A percentile compares a stretch with the other conserved stretches of the same genome.
Evolutionary conservation across 2,329 filamentous ascomycete genomes (phyloP).

Genomic region (Huntiella bhutanensis): DNA sequence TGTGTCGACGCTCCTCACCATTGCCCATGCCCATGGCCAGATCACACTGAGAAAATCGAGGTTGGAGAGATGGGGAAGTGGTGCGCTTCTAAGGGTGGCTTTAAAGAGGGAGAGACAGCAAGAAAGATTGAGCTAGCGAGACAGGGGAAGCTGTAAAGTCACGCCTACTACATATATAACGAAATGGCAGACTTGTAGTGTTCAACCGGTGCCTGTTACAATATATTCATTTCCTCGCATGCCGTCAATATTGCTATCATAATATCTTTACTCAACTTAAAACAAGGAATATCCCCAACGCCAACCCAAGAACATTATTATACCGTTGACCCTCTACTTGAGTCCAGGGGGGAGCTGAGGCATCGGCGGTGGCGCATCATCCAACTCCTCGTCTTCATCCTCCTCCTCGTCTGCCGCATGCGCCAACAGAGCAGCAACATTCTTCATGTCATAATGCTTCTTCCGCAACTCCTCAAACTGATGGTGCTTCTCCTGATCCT

Average conservation of each 20-base stretch:
- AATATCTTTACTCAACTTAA: no score
- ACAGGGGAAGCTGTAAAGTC: slow-evolving; percentile 48
- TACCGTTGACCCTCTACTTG: not conserved
- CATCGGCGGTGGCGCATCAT: slow-evolving; percentile 21
- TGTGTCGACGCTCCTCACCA: slow-evolving; percentile 96
- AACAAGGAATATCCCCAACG: slow-evolving; percentile 1
- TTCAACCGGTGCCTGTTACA: not conserved
- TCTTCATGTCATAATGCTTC: slow-evolving; percentile 97
- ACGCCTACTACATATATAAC: no score
- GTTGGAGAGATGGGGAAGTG: slow-evolving; percentile 51
- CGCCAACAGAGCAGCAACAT: slow-evolving; percentile 73
- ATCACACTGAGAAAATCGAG: slow-evolving; percentile 61
- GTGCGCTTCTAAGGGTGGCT: slow-evolving; percentile 59
- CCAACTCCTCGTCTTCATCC: slow-evolving; percentile 40
- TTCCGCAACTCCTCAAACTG: slow-evolving; percentile 83
- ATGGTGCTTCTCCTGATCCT: slow-evolving; percentile 78
- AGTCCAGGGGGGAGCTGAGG: slow-evolving; percentile 23
- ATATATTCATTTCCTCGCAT: not conserved
- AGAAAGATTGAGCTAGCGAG: slow-evolving; percentile 63
- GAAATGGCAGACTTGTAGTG: no score
- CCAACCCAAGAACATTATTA: not conserved
- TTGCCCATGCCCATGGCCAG: slow-evolving; percentile 74
- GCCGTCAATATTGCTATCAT: no score
- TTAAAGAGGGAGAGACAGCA: slow-evolving; percentile 49
- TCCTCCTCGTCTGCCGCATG: slow-evolving; percentile 49